Percentiles rank a stretch among this genome's conserved stretches.
These are phyloP conservation scores for Panaeolus cyanescens DNA, from an alignment of 768 basidiomycete genomes.

Conservation along the genomic window DNA sequence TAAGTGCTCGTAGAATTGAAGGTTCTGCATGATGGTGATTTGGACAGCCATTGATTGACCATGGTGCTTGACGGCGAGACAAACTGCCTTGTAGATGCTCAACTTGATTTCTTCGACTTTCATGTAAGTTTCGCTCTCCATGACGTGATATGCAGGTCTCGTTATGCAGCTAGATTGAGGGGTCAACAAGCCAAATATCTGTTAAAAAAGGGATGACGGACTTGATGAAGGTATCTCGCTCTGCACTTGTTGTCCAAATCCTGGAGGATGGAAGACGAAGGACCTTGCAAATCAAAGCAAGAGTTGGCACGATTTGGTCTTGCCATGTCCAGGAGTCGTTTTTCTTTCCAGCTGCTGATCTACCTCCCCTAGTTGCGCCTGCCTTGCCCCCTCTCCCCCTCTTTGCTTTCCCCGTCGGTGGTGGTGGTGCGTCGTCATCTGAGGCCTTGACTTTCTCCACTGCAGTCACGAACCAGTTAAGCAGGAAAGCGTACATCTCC, in stretches of 20 bases:
- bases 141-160: conserved; percentile 83
- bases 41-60: conserved; percentile 83
- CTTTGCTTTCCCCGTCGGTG: conserved; percentile 48
- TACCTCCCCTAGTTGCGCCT: conserved; percentile 30
- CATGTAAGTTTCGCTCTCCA: conserved; percentile 88
- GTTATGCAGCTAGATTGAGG: conserved; percentile 84
- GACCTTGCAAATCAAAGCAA: conserved; percentile 72
- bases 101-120: conserved; percentile 70
- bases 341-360: conserved; percentile 43
- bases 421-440: conserved; percentile 47
- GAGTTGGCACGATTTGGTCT: conserved; percentile 69
- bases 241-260: conserved; percentile 88
- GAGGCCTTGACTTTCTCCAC: conserved; percentile 74
- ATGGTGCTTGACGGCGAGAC: conserved; percentile 90
- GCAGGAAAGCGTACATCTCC: conserved; percentile 90
- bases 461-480: conserved; percentile 87
- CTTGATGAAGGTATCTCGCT: conserved; percentile 86
- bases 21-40: conserved; percentile 85
- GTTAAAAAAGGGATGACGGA: conserved; percentile 36
- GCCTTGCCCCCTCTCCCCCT: conserved; percentile 65
- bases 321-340: conserved; percentile 73
- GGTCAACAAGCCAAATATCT: not conserved
- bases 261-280: conserved; percentile 68
- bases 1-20: conserved; percentile 94
- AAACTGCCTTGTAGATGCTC: conserved; percentile 87